Percentiles rank a stretch among this genome's conserved stretches.
Conservation (phyloP, 306 rosid genomes). For the Medicago truncatula region DNA sequence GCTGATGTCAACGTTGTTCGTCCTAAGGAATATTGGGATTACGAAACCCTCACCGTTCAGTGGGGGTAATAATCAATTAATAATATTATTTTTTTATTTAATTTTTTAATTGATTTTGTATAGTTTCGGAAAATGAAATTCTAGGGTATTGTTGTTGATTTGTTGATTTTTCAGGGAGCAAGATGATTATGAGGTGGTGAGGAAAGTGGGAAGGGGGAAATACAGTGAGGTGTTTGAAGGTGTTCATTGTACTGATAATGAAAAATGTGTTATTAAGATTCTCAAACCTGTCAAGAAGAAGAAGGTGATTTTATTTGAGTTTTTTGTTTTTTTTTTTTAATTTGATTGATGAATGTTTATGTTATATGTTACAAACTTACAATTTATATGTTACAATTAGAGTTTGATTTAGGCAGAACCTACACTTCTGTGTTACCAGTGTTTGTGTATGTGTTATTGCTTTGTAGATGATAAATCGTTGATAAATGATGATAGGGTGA, state of each 20-base stretch:
- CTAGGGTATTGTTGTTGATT: no score
- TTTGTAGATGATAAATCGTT: neutral
- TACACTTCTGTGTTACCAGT: no score
- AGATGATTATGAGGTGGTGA: slow-evolving; percentile 94
- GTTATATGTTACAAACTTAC: neutral
- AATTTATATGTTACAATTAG: slow-evolving; percentile 3
- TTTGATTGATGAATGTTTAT: slow-evolving; percentile 2
- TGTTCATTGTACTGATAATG: slow-evolving; percentile 80
- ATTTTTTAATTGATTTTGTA: neutral
- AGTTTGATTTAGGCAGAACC: neutral
- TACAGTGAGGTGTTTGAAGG: slow-evolving; percentile 98
- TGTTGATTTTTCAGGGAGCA: slow-evolving; percentile 64
- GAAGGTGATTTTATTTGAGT: slow-evolving; percentile 57
- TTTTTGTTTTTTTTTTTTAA: slow-evolving; percentile 1
- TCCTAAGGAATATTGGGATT: slow-evolving; percentile 95
- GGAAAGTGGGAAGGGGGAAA: slow-evolving; percentile 95
- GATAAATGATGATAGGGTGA: neutral
- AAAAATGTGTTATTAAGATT: slow-evolving; percentile 86
- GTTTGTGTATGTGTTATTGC: no score
- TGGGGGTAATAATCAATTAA: slow-evolving; percentile 71
- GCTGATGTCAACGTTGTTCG: slow-evolving; percentile 87
- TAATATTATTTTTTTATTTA: neutral
- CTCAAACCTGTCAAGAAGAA: slow-evolving; percentile 96
- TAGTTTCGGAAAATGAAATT: neutral
- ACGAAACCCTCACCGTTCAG: slow-evolving; percentile 89